These are phyloP conservation scores for grape (Vitis vinifera) DNA, from an alignment of 164 flowering plant species.

Conservation along the genomic window DNA sequence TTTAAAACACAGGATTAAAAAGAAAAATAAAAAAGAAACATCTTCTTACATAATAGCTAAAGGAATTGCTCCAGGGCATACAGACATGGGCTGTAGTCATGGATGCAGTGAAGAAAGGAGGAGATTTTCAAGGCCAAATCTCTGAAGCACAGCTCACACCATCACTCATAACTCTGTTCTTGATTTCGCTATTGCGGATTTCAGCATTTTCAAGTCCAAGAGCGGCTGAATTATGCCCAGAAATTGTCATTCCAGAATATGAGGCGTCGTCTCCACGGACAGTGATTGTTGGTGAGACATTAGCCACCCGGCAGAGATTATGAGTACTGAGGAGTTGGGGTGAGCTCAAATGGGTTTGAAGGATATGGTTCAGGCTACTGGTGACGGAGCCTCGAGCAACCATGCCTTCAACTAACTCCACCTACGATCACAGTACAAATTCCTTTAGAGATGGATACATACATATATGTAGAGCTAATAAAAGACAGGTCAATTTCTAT, in stretches of 20 bases:
- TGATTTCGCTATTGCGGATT: conserved; percentile 10
- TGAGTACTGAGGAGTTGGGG: conserved; percentile 23
- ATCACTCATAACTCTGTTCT: conserved; percentile 31
- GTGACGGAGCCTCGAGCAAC: conserved; percentile 57
- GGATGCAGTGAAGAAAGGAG: not conserved
- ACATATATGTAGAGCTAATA: too few relatives aligned
- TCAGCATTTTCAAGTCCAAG: conserved; percentile 28
- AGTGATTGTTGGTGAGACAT: conserved; percentile 40
- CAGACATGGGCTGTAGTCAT: too few relatives aligned
- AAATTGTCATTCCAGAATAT: conserved; percentile 19
- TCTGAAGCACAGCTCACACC: conserved; percentile 46
- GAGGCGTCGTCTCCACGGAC: conserved; percentile 34
- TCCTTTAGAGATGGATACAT: not conserved
- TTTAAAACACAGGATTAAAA: too few relatives aligned
- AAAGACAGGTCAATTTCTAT: not conserved
- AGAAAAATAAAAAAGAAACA: too few relatives aligned
- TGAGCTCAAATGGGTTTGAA: conserved; percentile 42
- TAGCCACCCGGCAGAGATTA: conserved; percentile 22
- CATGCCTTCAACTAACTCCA: conserved; percentile 68
- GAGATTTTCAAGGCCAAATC: conserved; percentile 47
- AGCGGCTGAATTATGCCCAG: conserved; percentile 24
- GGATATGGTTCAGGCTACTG: conserved; percentile 51
- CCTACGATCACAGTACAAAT: conserved; percentile 29
- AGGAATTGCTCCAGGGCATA: too few relatives aligned
- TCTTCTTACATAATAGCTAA: too few relatives aligned